Conservation (phyloP, 2,329 filamentous ascomycete species). For the Epichloe hybrida region DNA sequence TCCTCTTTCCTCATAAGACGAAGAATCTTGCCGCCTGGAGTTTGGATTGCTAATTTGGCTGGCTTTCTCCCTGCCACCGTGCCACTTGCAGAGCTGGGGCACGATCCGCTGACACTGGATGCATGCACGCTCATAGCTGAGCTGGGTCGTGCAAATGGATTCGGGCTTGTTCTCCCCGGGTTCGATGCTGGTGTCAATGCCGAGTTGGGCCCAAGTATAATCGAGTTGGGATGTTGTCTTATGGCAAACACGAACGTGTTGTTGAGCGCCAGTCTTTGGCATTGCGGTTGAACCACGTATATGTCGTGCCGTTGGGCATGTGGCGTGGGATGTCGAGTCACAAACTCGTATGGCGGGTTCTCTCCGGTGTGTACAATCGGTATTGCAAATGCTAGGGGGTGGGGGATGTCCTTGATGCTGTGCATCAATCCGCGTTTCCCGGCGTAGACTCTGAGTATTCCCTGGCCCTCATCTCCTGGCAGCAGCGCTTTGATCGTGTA, state of each 20-base stretch:
- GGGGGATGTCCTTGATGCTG: conserved; percentile 89
- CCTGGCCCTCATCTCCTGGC: conserved; percentile 82
- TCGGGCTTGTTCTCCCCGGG: conserved; percentile 37
- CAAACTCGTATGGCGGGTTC: conserved; percentile 89
- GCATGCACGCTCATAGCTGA: conserved; percentile 53
- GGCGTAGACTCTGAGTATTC: conserved; percentile 79
- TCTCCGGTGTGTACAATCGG: conserved; percentile 82
- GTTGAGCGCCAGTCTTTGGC: conserved; percentile 73
- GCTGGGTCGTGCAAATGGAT: conserved; percentile 46
- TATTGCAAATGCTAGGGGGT: conserved; percentile 78
- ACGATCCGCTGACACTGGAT: conserved; percentile 43
- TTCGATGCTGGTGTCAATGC: conserved; percentile 33
- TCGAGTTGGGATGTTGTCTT: conserved; percentile 70
- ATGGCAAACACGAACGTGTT: conserved; percentile 97
- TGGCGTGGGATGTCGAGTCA: conserved; percentile 85
- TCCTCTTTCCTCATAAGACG: conserved; percentile 73
- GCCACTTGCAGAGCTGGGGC: conserved; percentile 39
- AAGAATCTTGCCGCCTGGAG: conserved; percentile 86
- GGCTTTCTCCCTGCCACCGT: conserved; percentile 59
- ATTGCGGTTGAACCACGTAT: conserved; percentile 94
- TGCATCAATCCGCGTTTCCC: conserved; percentile 95
- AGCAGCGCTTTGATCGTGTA: conserved; percentile 89
- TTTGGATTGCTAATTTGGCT: conserved; percentile 90
- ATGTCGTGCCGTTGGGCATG: conserved; percentile 96
- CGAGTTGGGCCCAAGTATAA: conserved; percentile 18